Evolutionary conservation across 1,284 basidiomycete genomes (phyloP), one percentile per base, ranked within the genome.

Genomic region (Cutaneotrichosporon cyanovorans): DNA sequence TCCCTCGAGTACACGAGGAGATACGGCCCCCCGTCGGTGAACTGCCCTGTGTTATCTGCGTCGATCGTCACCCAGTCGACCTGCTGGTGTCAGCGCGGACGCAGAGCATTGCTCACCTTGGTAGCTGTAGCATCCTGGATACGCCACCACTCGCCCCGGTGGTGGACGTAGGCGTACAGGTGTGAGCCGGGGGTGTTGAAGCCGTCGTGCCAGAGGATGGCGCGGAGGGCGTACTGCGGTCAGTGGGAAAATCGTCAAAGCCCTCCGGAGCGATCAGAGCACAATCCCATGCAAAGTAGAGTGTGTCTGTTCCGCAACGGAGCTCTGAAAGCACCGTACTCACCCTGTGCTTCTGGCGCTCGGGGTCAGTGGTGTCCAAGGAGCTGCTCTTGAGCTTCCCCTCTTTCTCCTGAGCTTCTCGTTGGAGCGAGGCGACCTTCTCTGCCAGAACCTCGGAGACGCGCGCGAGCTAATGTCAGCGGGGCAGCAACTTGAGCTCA

Each of bases 21-120:
- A 42, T 66, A 68, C 5, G 66, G 60, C 4, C 67, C 67, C 9
- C 65, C 67, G 30, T 68, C 66, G 51, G 67, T 66, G 44, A 56
- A 68, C 42, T 63, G 46, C 2, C 67, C 67, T 0, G 62, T 66
- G 37, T 47, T 53, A 51, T 69, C 67, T 4, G 15, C 41, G 15
- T 42, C 44, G 11, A 69, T 60, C 1, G 40, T 41, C 31, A 57
- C 53, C 53, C 56, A 69, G 8, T 58, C 50, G 11, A 61, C 53
- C 62, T 63, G 30, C 5, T 28, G 25, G 18, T 1, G 42, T 52
- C 37, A 53, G 43, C 45, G 8, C 32, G 18, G 3, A 15, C 5
- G 7, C 16, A 15, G 5, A 12, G 11, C 5, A 3, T 44, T n/a
- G 46, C 61, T 42, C 34, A 65, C 63, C 50, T 51, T 45, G 0